Conservation (phyloP, 2,329 filamentous ascomycete species). For the Neopestalotiopsis rosae region DNA sequence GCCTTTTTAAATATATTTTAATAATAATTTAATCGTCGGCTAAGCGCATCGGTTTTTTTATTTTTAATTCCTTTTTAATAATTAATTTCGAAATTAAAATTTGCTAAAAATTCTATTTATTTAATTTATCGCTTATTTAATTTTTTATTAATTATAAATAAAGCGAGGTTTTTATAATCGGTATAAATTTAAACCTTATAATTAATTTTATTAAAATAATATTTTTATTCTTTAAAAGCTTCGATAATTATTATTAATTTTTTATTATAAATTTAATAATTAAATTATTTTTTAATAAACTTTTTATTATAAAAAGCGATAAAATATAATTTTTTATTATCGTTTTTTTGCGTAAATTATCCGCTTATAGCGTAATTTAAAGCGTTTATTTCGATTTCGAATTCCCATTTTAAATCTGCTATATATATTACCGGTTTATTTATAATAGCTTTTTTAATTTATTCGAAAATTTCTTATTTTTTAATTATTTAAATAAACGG, state of each 20-base stretch:
- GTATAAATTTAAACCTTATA: conserved; percentile 28
- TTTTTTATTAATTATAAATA: conserved; percentile 16
- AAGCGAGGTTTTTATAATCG: conserved; percentile 28
- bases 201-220: conserved; percentile 25
- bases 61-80: conserved; percentile 7
- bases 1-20: background rate
- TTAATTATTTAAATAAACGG: background rate
- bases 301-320: conserved; percentile 25
- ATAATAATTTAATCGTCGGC: background rate
- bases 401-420: background rate
- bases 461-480: background rate
- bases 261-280: conserved; percentile 31
- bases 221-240: conserved; percentile 30
- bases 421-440: conserved; percentile 16
- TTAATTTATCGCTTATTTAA: conserved; percentile 17
- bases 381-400: conserved; percentile 15
- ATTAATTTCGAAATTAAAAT: background rate
- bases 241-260: conserved; percentile 30
- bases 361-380: conserved; percentile 5
- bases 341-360: conserved; percentile 17
- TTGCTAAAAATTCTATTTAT: conserved; percentile 17
- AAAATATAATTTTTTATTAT: conserved; percentile 13
- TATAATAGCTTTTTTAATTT: conserved; percentile 10
- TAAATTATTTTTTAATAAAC: conserved; percentile 26
- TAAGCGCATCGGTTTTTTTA: background rate